Conservation (phyloP, 2,329 filamentous ascomycete genomes). For the Colletotrichum limetticola region DNA sequence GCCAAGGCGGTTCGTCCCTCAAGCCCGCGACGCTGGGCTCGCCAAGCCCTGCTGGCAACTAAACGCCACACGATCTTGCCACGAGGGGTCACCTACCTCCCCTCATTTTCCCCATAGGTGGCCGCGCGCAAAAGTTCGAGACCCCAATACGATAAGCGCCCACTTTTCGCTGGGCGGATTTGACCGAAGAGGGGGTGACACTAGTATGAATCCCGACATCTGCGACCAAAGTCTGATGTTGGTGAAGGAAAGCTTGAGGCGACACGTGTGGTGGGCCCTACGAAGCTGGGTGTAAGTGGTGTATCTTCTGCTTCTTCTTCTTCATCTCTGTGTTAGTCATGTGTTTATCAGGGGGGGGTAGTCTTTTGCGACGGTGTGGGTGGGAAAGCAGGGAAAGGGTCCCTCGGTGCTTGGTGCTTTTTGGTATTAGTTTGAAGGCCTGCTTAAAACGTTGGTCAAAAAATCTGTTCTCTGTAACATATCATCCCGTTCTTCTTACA, state of each 20-base stretch:
- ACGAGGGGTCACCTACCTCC: background rate
- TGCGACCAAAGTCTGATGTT: background rate
- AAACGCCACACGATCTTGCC: background rate
- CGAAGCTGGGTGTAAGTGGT: background rate
- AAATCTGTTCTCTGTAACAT: conserved; percentile 24
- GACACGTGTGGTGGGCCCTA: conserved; percentile 11
- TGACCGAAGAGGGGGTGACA: background rate
- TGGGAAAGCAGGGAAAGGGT: background rate
- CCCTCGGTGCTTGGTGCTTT: background rate
- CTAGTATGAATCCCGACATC: background rate
- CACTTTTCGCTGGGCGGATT: background rate
- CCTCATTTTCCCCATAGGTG: background rate
- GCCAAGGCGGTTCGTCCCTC: background rate
- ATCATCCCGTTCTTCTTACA: conserved; percentile 11
- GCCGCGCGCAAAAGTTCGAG: background rate
- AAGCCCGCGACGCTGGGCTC: conserved; percentile 19
- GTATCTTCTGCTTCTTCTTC: background rate
- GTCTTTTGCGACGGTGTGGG: background rate
- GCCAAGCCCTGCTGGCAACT: conserved; percentile 12
- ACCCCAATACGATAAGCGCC: background rate
- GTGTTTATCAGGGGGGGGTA: conserved; percentile 13
- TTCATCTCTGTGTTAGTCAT: background rate
- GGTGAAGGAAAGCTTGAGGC: conserved; percentile 2
- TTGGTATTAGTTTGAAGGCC: conserved; percentile 14
- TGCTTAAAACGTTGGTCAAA: conserved; percentile 19